Conservation (phyloP, 345 rosid species). For the Viola odorata region DNA sequence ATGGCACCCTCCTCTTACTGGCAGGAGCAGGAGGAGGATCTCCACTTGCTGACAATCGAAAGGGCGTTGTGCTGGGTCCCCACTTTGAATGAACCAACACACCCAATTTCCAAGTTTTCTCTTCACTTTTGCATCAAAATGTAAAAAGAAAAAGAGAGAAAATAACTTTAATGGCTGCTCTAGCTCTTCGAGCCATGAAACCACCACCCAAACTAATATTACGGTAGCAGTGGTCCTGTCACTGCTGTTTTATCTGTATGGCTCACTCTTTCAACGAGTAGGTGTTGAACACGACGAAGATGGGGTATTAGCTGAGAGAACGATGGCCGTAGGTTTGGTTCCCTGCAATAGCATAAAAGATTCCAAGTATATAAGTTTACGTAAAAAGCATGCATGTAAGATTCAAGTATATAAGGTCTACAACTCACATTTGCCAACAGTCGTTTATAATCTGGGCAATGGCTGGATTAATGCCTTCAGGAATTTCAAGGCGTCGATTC, state of each 20-base stretch:
- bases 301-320: slow-evolving; percentile 70
- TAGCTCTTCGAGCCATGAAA: slow-evolving; percentile 64
- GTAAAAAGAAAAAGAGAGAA: slow-evolving; percentile 18
- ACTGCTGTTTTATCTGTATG: slow-evolving; percentile 19
- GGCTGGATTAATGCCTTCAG: slow-evolving; percentile 59
- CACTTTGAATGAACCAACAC: slow-evolving; percentile 93
- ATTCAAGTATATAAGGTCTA: background rate
- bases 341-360: slow-evolving; percentile 41
- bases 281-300: slow-evolving; percentile 50
- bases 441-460: slow-evolving; percentile 74
- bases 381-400: too few relatives aligned
- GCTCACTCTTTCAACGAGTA: slow-evolving; percentile 40
- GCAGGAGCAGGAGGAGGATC: slow-evolving; percentile 38
- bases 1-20: slow-evolving; percentile 34
- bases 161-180: slow-evolving; percentile 23
- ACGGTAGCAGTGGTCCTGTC: slow-evolving; percentile 21
- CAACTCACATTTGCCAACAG: slow-evolving; percentile 86
- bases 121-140: slow-evolving; percentile 7
- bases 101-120: slow-evolving; percentile 24
- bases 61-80: slow-evolving; percentile 57
- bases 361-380: too few relatives aligned
- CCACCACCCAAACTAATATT: slow-evolving; percentile 28
- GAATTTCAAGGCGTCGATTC: slow-evolving; percentile 79
- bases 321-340: slow-evolving; percentile 77
- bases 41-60: slow-evolving; percentile 24